Conservation (phyloP, 2,329 filamentous ascomycete species). For the Coniochaeta sp. region DNA sequence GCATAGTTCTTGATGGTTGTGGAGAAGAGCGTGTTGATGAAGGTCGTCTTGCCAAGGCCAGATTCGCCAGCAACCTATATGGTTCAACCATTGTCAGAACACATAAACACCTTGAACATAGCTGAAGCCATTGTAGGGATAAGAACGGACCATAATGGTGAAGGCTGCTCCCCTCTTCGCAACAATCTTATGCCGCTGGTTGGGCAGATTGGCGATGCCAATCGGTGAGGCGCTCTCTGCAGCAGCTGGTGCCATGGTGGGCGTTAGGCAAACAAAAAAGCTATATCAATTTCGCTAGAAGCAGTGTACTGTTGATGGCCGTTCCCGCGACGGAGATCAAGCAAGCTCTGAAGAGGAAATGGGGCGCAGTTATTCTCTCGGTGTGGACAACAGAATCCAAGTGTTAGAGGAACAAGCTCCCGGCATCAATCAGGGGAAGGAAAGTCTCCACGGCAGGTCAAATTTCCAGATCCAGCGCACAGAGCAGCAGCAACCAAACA, state of each 20-base stretch:
- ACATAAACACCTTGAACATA: slow-evolving; percentile 15
- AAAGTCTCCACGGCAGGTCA: slow-evolving; percentile 17
- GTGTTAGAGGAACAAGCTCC: slow-evolving; percentile 18
- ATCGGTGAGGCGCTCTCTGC: slow-evolving; percentile 59
- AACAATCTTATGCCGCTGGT: slow-evolving; percentile 70
- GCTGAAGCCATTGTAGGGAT: background rate
- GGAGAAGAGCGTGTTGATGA: slow-evolving; percentile 99
- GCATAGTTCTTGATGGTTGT: slow-evolving; percentile 99
- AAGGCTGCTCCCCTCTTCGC: slow-evolving; percentile 89
- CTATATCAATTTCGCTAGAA: slow-evolving; percentile 7
- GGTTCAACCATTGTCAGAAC: slow-evolving; percentile 2
- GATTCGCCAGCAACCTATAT: slow-evolving; percentile 94
- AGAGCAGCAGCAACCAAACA: slow-evolving; percentile 11
- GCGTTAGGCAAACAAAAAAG: slow-evolving; percentile 10
- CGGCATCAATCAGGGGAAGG: slow-evolving; percentile 23
- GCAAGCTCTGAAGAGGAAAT: slow-evolving; percentile 3
- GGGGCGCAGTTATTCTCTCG: slow-evolving; percentile 3
- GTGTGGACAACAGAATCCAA: slow-evolving; percentile 17
- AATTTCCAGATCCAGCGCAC: slow-evolving; percentile 23
- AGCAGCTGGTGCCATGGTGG: slow-evolving; percentile 49
- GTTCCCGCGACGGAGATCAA: slow-evolving; percentile 3
- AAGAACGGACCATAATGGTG: slow-evolving; percentile 86
- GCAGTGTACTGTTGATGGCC: background rate
- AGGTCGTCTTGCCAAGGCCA: slow-evolving; percentile 97
- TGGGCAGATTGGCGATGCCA: slow-evolving; percentile 68